Percentiles rank a stretch among this genome's conserved stretches.
Conservation (phyloP, 495 filamentous ascomycete genomes). For the Aspergillus conjunctus region DNA sequence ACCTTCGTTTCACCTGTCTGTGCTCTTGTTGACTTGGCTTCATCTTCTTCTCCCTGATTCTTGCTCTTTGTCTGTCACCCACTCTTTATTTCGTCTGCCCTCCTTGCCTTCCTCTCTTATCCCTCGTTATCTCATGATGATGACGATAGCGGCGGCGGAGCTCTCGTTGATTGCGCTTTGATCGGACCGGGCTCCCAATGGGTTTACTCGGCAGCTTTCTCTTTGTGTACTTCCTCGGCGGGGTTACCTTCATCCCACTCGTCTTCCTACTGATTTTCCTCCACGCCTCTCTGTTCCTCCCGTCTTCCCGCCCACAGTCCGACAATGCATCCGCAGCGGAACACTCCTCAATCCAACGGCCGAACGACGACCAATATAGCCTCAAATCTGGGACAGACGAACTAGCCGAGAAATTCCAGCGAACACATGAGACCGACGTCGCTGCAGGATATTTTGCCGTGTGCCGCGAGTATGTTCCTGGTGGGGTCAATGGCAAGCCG, state of each 20-base stretch:
- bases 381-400: conserved; percentile 53
- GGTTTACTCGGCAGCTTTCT: conserved; percentile 70
- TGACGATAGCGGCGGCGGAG: conserved; percentile 38
- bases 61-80: not conserved
- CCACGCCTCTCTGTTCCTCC: conserved; percentile 70
- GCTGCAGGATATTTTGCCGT: conserved; percentile 94
- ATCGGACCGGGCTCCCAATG: conserved; percentile 53
- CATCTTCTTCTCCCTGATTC: not conserved
- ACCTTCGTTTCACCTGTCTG: not conserved
- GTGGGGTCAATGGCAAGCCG: conserved; percentile 85
- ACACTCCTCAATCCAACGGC: conserved; percentile 30
- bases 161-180: conserved; percentile 35
- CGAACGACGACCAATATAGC: conserved; percentile 51
- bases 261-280: conserved; percentile 63
- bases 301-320: conserved; percentile 36
- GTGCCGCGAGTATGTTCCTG: conserved; percentile 86
- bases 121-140: conserved; percentile 28
- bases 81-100: not conserved
- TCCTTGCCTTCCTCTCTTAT: conserved; percentile 20
- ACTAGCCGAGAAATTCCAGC: conserved; percentile 57
- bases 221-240: conserved; percentile 81
- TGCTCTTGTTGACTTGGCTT: not conserved
- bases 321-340: conserved; percentile 47
- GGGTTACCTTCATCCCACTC: conserved; percentile 85
- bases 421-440: conserved; percentile 73